Conservation (phyloP, 139 green algal species). For the Chlorella sorokiniana region DNA sequence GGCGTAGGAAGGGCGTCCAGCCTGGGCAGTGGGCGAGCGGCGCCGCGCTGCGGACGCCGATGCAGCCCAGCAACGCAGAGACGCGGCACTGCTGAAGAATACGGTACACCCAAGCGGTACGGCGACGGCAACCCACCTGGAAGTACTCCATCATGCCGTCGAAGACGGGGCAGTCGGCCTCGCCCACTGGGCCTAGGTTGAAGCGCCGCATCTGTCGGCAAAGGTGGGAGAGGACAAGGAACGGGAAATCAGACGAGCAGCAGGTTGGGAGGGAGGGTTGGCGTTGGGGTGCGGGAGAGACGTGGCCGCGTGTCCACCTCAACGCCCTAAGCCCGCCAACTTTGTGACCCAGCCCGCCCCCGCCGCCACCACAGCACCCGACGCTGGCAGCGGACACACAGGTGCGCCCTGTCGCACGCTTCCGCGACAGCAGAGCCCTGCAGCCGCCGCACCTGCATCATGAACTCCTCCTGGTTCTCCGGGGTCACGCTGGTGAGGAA, state of each 20-base stretch:
- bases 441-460: constrained; percentile 61
- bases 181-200: constrained; percentile 93
- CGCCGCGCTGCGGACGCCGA: too few species aligned
- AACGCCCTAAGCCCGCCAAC: too few species aligned
- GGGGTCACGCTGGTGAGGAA: constrained; percentile 95
- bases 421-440: not conserved
- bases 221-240: not conserved
- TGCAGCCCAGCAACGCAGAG: too few species aligned
- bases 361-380: not conserved
- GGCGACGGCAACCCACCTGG: constrained; percentile 56
- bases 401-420: not conserved
- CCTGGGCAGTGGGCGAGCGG: too few species aligned
- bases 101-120: too few species aligned
- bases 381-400: not conserved
- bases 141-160: constrained; percentile 98
- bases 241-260: not conserved
- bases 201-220: constrained; percentile 82
- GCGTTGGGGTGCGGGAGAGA: too few species aligned
- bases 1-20: too few species aligned
- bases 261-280: not conserved
- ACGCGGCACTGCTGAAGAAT: too few species aligned
- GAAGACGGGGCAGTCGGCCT: constrained; percentile 97
- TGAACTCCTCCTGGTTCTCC: constrained; percentile 94
- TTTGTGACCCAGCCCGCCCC: not conserved
- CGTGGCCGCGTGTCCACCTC: too few species aligned